phyloP scores from a whole-genome alignment of 2,329 filamentous ascomycete species.

The Stachybotrys chlorohalonatus region DNA sequence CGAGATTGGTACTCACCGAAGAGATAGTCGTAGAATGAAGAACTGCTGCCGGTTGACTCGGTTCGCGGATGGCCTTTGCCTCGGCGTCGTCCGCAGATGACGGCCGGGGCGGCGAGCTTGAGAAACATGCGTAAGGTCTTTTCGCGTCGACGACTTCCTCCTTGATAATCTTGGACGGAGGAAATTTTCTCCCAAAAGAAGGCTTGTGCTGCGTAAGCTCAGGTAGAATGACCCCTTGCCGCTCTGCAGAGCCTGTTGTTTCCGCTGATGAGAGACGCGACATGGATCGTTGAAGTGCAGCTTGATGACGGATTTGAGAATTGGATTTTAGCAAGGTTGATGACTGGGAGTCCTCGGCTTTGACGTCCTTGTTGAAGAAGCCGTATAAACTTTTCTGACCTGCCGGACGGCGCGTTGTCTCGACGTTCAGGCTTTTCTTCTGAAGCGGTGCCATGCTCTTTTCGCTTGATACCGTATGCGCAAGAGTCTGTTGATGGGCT shows the following conservation, averaged over 20 bases:
- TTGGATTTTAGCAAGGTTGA: conserved; percentile 4
- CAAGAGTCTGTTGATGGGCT: conserved; percentile 37
- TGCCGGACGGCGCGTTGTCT: conserved; percentile 21
- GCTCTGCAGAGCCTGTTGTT: conserved; percentile 1
- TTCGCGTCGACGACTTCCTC: conserved; percentile 17
- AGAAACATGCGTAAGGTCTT: conserved; percentile 47
- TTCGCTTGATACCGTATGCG: conserved; percentile 10
- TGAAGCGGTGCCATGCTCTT: conserved; percentile 7
- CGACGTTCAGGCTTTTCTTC: conserved; percentile 12
- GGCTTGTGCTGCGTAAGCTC: conserved; percentile 31
- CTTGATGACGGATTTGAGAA: conserved; percentile 15
- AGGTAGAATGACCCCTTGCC: conserved; percentile 16
- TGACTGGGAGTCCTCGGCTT: neutral
- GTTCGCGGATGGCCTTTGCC: conserved; percentile 12
- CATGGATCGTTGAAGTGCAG: conserved; percentile 9
- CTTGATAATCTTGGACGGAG: conserved; percentile 20
- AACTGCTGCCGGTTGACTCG: conserved; percentile 25
- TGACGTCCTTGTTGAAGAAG: conserved; percentile 20
- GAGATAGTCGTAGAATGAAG: conserved; percentile 45
- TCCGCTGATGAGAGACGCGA: neutral
- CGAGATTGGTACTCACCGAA: conserved; percentile 22
- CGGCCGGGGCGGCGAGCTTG: conserved; percentile 42
- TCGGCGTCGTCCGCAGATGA: conserved; percentile 10
- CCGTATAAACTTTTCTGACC: conserved; percentile 34
- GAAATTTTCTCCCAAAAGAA: conserved; percentile 22